phyloP scores from a whole-genome alignment of 169 alveolate genomes.

The Plasmodium sp. region DNA sequence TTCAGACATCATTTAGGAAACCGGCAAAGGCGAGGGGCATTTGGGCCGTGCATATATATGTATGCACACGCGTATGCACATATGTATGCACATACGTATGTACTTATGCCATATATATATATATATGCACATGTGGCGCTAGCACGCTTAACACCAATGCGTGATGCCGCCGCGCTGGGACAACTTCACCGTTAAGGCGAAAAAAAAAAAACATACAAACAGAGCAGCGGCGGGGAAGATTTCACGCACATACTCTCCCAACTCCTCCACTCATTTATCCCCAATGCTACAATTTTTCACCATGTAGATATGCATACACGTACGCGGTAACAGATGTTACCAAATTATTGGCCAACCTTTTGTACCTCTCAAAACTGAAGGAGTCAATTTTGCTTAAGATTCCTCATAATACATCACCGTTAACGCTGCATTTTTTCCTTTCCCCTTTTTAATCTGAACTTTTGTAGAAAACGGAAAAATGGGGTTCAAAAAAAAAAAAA shows the following conservation, averaged over 20 bases:
- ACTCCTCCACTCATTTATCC: neutral
- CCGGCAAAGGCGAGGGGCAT: conserved; percentile 2
- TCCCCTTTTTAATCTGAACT: conserved; percentile 1
- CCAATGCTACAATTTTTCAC: neutral
- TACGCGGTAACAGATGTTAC: neutral
- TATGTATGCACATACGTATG: neutral
- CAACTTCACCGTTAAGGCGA: neutral
- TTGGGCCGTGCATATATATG: neutral
- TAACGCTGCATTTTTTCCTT: neutral
- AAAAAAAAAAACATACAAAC: no score
- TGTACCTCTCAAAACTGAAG: neutral
- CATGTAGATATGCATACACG: neutral
- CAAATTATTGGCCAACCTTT: neutral
- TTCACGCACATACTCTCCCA: neutral
- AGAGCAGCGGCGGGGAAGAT: neutral
- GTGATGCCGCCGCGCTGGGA: neutral
- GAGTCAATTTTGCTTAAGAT: neutral
- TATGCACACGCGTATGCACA: neutral
- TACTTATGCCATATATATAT: neutral
- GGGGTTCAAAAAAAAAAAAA: neutral
- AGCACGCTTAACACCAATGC: neutral
- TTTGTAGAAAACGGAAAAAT: conserved; percentile 2
- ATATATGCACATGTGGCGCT: neutral
- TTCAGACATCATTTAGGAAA: conserved; percentile 39
- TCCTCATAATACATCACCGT: neutral